Conservation (phyloP, 2,329 filamentous ascomycete genomes). For the Botrytis hyacinthi region DNA sequence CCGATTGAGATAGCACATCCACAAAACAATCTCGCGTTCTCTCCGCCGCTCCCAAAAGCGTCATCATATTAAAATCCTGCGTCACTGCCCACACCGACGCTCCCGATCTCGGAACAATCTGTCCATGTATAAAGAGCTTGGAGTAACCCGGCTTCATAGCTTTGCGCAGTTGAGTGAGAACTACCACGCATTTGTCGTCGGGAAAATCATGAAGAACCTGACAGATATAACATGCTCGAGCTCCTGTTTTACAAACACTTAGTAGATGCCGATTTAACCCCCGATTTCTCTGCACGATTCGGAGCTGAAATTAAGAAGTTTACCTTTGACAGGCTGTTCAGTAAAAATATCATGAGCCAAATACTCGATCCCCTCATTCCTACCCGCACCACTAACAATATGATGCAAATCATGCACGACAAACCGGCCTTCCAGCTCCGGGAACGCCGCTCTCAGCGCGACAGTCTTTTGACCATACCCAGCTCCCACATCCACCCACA, state of each 20-base stretch:
- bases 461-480: background rate
- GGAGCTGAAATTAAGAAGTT: background rate
- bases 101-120: background rate
- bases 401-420: background rate
- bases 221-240: background rate
- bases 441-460: background rate
- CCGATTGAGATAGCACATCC: background rate
- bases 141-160: background rate
- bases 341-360: constrained; percentile 35
- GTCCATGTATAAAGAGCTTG: constrained; percentile 4
- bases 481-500: background rate
- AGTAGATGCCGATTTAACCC: background rate
- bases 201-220: background rate
- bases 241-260: background rate
- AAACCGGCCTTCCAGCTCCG: background rate
- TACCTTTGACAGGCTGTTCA: constrained; percentile 34
- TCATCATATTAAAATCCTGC: background rate
- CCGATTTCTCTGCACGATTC: background rate
- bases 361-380: constrained; percentile 24
- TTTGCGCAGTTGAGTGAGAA: background rate
- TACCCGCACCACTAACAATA: background rate
- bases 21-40: background rate
- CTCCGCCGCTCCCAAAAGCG: background rate
- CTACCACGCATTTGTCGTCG: background rate
- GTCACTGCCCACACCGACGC: background rate